Conservation (phyloP, 2,329 filamentous ascomycete species). For the Huntiella bhutanensis region DNA sequence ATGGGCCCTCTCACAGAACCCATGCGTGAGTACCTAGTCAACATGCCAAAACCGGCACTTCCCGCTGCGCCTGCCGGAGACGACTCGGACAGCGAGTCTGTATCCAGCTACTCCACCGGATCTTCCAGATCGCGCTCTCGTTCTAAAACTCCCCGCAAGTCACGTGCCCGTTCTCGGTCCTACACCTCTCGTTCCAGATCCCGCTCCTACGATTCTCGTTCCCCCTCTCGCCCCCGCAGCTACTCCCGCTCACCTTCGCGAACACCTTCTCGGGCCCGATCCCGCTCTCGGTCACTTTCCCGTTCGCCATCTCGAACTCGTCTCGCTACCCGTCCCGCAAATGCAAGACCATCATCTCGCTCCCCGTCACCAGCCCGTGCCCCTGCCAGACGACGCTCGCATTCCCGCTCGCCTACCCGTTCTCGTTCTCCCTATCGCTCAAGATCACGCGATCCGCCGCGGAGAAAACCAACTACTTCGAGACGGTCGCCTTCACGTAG, state of each 20-base stretch:
- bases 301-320: slow-evolving; percentile 13
- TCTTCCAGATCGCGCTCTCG: slow-evolving; percentile 32
- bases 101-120: slow-evolving; percentile 54
- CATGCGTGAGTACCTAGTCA: slow-evolving; percentile 81
- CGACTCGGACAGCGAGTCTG: slow-evolving; percentile 50
- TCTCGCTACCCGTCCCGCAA: slow-evolving; percentile 2
- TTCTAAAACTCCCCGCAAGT: slow-evolving; percentile 20
- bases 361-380: slow-evolving; percentile 14
- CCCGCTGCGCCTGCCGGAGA: slow-evolving; percentile 43
- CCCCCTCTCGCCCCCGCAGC: slow-evolving; percentile 13
- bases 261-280: slow-evolving; percentile 18
- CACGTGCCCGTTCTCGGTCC: slow-evolving; percentile 13
- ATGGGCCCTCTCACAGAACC: slow-evolving; percentile 90
- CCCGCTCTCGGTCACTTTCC: slow-evolving; percentile 21
- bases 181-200: slow-evolving; percentile 8
- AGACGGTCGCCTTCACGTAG: not conserved
- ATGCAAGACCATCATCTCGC: slow-evolving; percentile 2
- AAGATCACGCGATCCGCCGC: slow-evolving; percentile 6
- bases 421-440: slow-evolving; percentile 16
- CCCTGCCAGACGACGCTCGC: slow-evolving; percentile 15
- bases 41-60: slow-evolving; percentile 66
- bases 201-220: slow-evolving; percentile 17
- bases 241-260: not conserved
- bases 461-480: not conserved
- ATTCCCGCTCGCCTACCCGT: slow-evolving; percentile 17